Base-by-base conservation (phyloP, 208 protist genomes). In the Crithidia bombi region DNA sequence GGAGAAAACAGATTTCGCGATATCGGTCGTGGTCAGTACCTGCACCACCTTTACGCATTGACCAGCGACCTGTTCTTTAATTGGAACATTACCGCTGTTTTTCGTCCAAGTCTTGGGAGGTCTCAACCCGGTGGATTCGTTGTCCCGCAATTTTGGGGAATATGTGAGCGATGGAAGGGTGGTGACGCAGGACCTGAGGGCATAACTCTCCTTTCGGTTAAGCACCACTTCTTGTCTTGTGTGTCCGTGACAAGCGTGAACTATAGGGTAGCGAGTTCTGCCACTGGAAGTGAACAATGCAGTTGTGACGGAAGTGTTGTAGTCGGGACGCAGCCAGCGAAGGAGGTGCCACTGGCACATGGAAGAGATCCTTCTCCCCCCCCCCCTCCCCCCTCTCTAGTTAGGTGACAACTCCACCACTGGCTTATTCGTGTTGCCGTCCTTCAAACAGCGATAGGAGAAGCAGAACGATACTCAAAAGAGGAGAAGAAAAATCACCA, bases 31-130 rank as follows among this genome's bases (percentile, higher is more conserved):
- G 35, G 56, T 15, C 39, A 62, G 38, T 47, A 63, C 33, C 23
- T 63, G 23, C 43, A 63, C 36, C 17, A 36, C 56, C 36, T 63
- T n/a, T 47, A 63, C 56, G 38, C 56, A n/a, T 63, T 39, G 26
- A 63, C 56, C 38, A 63, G 47, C 56, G 38, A 63, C 23, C 56
- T 47, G 11, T 63, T 63, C 56, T 36, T 35, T 26, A 30, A 21
- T 5, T 38, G 36, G 56, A 26, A 63, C 36, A 63, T 47, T 14
- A 43, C 35, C 3, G 56, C 47, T 4, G 56, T 63, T 4, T 63
- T 63, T 38, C 47, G 43, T 49, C 47, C 43, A 32, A 49, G 25
- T 33, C 17, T 49, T 47, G 56, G 36, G 11, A 0, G n/a, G 11
- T 1, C 39, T 36, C 9, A 63, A 63, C 56, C 36, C 56, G 17